phyloP scores from a whole-genome alignment of 768 basidiomycete genomes.

The Epithele typhae region DNA sequence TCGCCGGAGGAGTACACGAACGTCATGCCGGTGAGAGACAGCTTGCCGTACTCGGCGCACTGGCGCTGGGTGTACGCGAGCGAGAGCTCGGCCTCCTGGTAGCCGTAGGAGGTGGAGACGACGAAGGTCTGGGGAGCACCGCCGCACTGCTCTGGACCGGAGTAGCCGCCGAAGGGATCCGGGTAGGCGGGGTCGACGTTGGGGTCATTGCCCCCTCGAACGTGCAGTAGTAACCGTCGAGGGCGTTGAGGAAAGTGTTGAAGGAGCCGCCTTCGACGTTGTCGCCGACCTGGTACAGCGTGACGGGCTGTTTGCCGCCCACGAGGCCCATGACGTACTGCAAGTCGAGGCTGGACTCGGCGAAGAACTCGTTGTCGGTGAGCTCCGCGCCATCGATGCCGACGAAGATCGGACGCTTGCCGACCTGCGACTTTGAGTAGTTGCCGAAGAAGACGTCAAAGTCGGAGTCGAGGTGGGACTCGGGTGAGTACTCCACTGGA shows the following conservation, averaged over 20 bases:
- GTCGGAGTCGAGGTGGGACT: slow-evolving; percentile 29
- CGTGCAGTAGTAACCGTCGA: slow-evolving; percentile 38
- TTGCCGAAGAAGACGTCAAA: slow-evolving; percentile 40
- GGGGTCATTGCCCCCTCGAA: slow-evolving; percentile 41
- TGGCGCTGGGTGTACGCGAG: slow-evolving; percentile 31
- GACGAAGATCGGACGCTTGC: slow-evolving; percentile 33
- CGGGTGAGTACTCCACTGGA: too few relatives aligned
- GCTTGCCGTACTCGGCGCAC: slow-evolving; percentile 40
- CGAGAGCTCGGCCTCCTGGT: slow-evolving; percentile 25
- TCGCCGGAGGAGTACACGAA: slow-evolving; percentile 41
- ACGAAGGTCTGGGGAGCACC: slow-evolving; percentile 30
- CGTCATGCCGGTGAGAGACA: slow-evolving; percentile 28
- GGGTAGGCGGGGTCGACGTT: too few relatives aligned
- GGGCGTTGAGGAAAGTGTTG: slow-evolving; percentile 18
- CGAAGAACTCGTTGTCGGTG: slow-evolving; percentile 43
- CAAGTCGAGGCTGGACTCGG: slow-evolving; percentile 69
- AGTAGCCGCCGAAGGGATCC: slow-evolving; percentile 33
- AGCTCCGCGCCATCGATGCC: slow-evolving; percentile 32
- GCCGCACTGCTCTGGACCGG: slow-evolving; percentile 33
- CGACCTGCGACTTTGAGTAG: slow-evolving; percentile 37
- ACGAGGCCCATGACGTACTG: slow-evolving; percentile 58
- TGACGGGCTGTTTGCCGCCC: slow-evolving; percentile 17
- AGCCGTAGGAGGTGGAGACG: slow-evolving; percentile 33
- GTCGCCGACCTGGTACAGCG: slow-evolving; percentile 20
- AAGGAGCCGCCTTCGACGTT: not conserved